A percentile compares a stretch with the other conserved stretches of the same genome.
These are phyloP conservation scores for Debaryomyces coudertii DNA, from an alignment of 1,139 yeast species.

Conservation along the genomic window DNA sequence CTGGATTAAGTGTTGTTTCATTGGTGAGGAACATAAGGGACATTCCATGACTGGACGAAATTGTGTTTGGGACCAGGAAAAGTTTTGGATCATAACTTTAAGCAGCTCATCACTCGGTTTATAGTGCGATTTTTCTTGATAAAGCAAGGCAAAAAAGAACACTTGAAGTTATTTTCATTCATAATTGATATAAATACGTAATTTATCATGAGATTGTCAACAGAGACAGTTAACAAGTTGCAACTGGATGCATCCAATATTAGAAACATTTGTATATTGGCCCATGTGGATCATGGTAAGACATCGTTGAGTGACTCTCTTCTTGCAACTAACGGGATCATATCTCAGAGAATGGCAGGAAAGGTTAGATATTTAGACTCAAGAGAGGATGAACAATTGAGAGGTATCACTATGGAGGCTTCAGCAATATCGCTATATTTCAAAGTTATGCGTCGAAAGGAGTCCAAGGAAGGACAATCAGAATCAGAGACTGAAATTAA, in stretches of 20 bases:
- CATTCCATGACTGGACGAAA: slow-evolving; percentile 23
- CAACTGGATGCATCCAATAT: slow-evolving; percentile 73
- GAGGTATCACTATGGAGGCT: slow-evolving; percentile 98
- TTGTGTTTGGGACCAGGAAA: neutral
- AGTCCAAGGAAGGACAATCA: slow-evolving; percentile 27
- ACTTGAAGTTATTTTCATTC: neutral
- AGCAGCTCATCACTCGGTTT: slow-evolving; percentile 4
- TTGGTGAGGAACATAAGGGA: slow-evolving; percentile 30
- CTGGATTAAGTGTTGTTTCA: slow-evolving; percentile 32
- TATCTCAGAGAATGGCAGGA: slow-evolving; percentile 94
- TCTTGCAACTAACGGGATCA: slow-evolving; percentile 93
- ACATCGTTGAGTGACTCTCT: slow-evolving; percentile 92
- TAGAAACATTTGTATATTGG: slow-evolving; percentile 91
- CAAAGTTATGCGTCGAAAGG: slow-evolving; percentile 55
- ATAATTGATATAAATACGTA: neutral
- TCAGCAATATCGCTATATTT: slow-evolving; percentile 90
- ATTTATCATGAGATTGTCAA: slow-evolving; percentile 51
- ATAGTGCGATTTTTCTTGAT: slow-evolving; percentile 7
- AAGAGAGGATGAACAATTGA: slow-evolving; percentile 89
- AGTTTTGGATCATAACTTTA: neutral
- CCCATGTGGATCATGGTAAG: slow-evolving; percentile 99
- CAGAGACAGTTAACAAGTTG: slow-evolving; percentile 63
- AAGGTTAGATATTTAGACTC: slow-evolving; percentile 91
- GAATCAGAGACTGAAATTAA: slow-evolving; percentile 50
- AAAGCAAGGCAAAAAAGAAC: neutral